These are phyloP conservation scores for Neurospora sp. DNA, from an alignment of 495 filamentous ascomycete species.

Conservation along the genomic window DNA sequence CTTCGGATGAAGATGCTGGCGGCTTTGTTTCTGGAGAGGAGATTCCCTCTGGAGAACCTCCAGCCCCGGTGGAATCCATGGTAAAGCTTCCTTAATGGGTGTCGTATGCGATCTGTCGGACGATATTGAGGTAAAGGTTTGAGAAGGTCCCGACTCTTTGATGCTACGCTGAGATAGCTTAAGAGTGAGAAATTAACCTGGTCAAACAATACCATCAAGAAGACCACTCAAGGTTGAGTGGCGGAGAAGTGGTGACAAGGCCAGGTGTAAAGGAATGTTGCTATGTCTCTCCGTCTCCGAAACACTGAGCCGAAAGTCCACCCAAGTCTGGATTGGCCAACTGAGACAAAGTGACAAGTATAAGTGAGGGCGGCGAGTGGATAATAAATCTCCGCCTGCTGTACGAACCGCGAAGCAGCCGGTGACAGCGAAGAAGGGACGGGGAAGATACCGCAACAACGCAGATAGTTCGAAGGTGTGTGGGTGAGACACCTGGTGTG, in stretches of 20 bases:
- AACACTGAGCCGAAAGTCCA: neutral
- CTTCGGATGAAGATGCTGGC: neutral
- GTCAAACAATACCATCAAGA: neutral
- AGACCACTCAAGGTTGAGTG: neutral
- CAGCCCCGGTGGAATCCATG: slow-evolving; percentile 4
- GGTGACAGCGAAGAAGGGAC: neutral
- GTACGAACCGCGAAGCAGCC: neutral
- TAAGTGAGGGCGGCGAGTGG: neutral
- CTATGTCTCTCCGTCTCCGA: neutral
- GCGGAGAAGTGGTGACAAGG: neutral
- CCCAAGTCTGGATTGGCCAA: neutral
- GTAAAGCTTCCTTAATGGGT: neutral
- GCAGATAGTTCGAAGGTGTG: neutral
- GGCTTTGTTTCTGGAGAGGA: neutral
- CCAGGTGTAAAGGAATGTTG: neutral
- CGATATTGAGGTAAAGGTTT: neutral
- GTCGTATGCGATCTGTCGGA: neutral
- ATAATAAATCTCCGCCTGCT: slow-evolving; percentile 2
- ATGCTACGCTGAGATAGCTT: neutral
- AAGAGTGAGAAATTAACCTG: neutral
- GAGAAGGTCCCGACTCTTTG: neutral
- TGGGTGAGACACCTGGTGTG: neutral
- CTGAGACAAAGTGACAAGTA: neutral
- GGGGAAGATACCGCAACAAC: neutral
- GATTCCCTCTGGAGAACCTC: neutral